Evolutionary conservation across 768 basidiomycete genomes (phyloP).

Genomic region (Naganishia kalamii): DNA sequence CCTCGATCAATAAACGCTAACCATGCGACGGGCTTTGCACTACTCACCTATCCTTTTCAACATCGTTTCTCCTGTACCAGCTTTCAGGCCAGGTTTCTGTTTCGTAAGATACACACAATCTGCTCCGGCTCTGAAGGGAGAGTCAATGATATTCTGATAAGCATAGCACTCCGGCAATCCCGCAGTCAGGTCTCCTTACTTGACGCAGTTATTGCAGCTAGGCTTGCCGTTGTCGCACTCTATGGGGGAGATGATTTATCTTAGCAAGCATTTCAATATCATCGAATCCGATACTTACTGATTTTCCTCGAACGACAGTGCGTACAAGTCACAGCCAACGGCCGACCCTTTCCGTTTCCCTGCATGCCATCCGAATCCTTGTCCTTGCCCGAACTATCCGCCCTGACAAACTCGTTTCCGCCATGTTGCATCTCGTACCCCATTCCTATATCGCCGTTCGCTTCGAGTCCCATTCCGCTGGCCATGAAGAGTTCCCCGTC

Average conservation of each 20-base stretch:
- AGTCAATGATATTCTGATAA: neutral
- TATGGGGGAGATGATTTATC: neutral
- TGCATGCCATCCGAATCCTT: neutral
- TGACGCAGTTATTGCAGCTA: constrained; percentile 20
- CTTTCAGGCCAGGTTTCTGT: constrained; percentile 40
- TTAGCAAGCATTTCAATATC: neutral
- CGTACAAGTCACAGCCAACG: constrained; percentile 22
- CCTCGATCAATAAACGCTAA: neutral
- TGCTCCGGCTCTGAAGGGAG: constrained; percentile 28
- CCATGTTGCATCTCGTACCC: neutral
- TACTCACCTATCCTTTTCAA: constrained; percentile 31
- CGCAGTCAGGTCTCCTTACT: neutral
- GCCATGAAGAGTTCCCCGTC: constrained; percentile 3
- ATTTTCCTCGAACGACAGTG: constrained; percentile 21
- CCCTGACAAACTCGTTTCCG: neutral
- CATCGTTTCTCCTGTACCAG: constrained; percentile 41
- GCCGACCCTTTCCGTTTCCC: neutral
- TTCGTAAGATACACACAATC: constrained; percentile 40
- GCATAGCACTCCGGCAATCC: neutral
- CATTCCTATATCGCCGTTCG: neutral
- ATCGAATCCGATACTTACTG: neutral
- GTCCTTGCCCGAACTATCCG: neutral
- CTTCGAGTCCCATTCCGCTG: neutral
- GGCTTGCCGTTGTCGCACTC: constrained; percentile 24
- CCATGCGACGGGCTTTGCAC: too few relatives aligned